Conservation (phyloP, 192 early-diverging fungal genomes). For the Allomyces javanicus region DNA sequence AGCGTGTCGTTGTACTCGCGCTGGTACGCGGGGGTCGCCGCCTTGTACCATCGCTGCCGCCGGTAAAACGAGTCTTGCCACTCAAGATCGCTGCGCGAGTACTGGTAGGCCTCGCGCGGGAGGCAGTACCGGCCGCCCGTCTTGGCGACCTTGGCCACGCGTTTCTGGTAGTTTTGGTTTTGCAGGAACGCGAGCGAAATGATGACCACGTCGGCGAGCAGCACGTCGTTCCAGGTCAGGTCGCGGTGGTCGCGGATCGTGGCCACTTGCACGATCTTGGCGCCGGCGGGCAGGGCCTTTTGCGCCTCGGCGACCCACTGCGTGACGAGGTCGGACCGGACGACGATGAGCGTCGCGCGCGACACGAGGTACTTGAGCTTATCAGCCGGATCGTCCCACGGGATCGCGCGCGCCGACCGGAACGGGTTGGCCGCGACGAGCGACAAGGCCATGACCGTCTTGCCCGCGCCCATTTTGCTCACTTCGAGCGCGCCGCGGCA, state of each 20-base stretch:
- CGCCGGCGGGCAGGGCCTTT: background rate
- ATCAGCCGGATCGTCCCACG: background rate
- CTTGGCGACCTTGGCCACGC: background rate
- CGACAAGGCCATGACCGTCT: background rate
- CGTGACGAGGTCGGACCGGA: background rate
- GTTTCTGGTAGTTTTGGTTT: background rate
- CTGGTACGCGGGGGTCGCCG: too few relatives aligned
- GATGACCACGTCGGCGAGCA: background rate
- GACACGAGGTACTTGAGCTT: background rate
- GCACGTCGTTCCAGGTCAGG: background rate
- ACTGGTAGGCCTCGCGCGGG: too few relatives aligned
- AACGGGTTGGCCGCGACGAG: background rate
- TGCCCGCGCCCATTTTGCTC: background rate
- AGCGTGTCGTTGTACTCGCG: background rate
- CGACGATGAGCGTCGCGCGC: background rate
- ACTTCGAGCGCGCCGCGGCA: background rate
- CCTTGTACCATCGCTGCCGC: too few relatives aligned
- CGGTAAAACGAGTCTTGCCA: too few relatives aligned
- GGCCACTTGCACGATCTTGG: background rate
- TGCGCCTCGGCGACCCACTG: background rate
- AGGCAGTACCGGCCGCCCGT: too few relatives aligned
- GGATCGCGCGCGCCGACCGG: background rate
- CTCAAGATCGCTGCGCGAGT: too few relatives aligned
- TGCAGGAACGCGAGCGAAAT: background rate
- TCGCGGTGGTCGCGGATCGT: background rate